Base-by-base conservation (phyloP, 306 rosid species). In the Casuarina equisetifolia region DNA sequence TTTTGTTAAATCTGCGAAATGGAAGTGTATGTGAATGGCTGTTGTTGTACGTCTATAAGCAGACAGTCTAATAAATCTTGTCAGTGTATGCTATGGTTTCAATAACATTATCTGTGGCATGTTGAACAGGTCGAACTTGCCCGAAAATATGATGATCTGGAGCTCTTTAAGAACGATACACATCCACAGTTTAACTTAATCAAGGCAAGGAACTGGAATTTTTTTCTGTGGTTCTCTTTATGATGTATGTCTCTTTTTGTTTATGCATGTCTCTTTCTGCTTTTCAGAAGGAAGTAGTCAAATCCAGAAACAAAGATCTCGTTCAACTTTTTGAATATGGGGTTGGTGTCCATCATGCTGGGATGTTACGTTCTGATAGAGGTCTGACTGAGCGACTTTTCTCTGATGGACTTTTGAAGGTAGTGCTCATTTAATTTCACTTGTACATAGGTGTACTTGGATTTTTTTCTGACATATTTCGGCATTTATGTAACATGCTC, bases 291-390 rank as follows among this genome's bases (percentile, higher is more conserved):
- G 98, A 94, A 53, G 97, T 94, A 53, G 32, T 88, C 52, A 94
- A 94, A 84, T 94, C 98, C 78, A 90, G 97, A 87, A 94, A 94
- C 84, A 94, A 87, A 86, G 97, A 92, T 89, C 93, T 94, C 45
- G 97, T 90, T 64, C 91, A 89, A 74, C 97, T 92, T 82, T 94
- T 92, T 89, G 89, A 89, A 77, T 82, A n/a, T 76, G 98, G 97
- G 52, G 70, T 89, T 79, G 98, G 98, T 59, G 79, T 94, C 71
- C 98, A 94, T 92, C 97, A 94, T 87, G 98, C 98, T 76, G 98
- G 98, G 85, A 94, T 94, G 98, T 80, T 94, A 80, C 97, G 98
- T 55, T 72, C 97, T 40, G 98, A 94, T 83, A 90, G 98, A 86
- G 95, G 93, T 77, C 84, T 94, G 75, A 94, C 98, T 74, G 98